A percentile compares a stretch with the other conserved stretches of the same genome.
Conservation (phyloP, 2,329 filamentous ascomycete species). For the Raffaelea albimanens region DNA sequence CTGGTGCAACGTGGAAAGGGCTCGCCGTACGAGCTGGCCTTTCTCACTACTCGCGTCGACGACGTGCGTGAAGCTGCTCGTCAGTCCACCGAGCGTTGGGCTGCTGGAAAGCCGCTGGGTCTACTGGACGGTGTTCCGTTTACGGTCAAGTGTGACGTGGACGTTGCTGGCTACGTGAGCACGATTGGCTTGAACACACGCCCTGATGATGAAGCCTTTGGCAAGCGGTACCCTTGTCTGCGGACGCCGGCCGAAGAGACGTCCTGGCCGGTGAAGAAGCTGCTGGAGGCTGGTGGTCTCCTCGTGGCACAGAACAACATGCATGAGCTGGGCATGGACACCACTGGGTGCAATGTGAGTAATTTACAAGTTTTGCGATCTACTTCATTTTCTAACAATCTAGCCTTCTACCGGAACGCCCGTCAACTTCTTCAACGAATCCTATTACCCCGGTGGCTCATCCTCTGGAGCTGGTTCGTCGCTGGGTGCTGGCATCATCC, state of each 20-base stretch:
- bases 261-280: constrained; percentile 60
- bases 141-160: constrained; percentile 73
- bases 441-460: constrained; percentile 74
- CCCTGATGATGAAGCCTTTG: constrained; percentile 15
- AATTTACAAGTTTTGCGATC: too few species aligned
- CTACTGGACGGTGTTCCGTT: constrained; percentile 75
- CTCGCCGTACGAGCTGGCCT: constrained; percentile 58
- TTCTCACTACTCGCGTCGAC: constrained; percentile 57
- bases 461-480: constrained; percentile 69
- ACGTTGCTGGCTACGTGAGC: constrained; percentile 60
- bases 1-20: constrained; percentile 53
- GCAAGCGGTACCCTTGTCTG: constrained; percentile 43
- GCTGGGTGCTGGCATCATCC: constrained; percentile 60
- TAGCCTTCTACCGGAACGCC: constrained; percentile 60
- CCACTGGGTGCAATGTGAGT: constrained; percentile 67
- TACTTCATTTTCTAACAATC: too few species aligned
- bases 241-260: constrained; percentile 42
- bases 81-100: constrained; percentile 65
- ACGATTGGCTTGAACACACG: constrained; percentile 52
- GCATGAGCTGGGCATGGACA: constrained; percentile 74
- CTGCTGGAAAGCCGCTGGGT: constrained; percentile 53
- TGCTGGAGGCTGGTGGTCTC: constrained; percentile 66
- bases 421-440: constrained; percentile 64
- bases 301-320: constrained; percentile 69
- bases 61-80: constrained; percentile 57